These are phyloP conservation scores for Pseudotsuga menziesii DNA, from an alignment of 75 land plant genomes.

Conservation along the genomic window DNA sequence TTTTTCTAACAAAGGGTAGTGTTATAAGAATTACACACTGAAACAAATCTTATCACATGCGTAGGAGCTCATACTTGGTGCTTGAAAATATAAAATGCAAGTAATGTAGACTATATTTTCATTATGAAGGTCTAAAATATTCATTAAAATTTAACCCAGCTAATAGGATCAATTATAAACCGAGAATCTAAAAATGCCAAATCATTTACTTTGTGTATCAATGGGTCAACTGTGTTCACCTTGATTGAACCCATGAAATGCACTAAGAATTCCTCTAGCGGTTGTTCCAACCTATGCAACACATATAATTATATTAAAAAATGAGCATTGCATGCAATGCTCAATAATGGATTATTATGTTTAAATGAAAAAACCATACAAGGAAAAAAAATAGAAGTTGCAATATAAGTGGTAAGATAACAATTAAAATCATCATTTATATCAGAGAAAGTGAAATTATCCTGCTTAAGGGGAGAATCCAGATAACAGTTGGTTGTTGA, in stretches of 20 bases:
- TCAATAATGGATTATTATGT: neutral
- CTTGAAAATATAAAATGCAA: neutral
- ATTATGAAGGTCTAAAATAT: neutral
- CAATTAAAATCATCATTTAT: neutral
- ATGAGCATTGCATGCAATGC: neutral
- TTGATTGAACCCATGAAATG: conserved; percentile 60
- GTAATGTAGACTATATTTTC: neutral
- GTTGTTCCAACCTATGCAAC: conserved; percentile 62
- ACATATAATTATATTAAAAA: neutral
- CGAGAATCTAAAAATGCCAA: neutral
- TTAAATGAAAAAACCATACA: neutral
- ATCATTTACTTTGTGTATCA: neutral
- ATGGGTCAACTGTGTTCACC: conserved; percentile 22
- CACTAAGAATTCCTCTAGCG: conserved; percentile 62
- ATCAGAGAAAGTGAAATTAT: neutral
- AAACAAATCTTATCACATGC: neutral
- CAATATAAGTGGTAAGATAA: neutral
- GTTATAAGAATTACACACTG: neutral
- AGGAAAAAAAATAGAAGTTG: neutral
- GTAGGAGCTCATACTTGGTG: neutral
- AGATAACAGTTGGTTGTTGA: neutral
- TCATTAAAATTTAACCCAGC: neutral
- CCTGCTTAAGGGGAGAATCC: neutral
- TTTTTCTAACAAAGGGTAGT: neutral
- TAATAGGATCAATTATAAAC: neutral